These are phyloP conservation scores for Rhodotorula mucilaginosa DNA, from an alignment of 1,284 basidiomycete genomes.

Conservation along the genomic window DNA sequence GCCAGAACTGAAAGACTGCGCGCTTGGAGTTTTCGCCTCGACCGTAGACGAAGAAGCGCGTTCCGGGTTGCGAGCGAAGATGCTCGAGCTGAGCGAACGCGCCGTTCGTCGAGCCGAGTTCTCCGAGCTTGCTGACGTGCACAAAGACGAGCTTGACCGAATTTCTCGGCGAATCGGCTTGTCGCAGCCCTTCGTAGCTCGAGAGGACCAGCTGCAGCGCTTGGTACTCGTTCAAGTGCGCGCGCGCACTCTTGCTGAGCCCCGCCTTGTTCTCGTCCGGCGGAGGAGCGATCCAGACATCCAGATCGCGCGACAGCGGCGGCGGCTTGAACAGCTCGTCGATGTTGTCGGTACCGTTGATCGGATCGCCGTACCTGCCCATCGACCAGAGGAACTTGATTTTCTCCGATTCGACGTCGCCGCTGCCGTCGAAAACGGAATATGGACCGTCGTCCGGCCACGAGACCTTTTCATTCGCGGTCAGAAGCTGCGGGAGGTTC, in stretches of 20 bases:
- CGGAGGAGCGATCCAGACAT: conserved; percentile 8
- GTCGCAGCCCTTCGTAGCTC: conserved; percentile 45
- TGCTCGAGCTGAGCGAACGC: conserved; percentile 27
- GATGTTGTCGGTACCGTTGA: conserved; percentile 14
- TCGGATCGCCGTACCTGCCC: background rate
- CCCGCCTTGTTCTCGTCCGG: conserved; percentile 19
- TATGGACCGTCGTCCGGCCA: background rate
- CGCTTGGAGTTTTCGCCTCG: conserved; percentile 1
- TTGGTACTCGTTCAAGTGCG: conserved; percentile 43
- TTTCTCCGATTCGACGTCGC: background rate
- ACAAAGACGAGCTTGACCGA: conserved; percentile 45
- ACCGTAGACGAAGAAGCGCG: conserved; percentile 22
- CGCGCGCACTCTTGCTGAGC: conserved; percentile 36
- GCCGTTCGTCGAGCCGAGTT: conserved; percentile 24
- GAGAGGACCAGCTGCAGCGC: conserved; percentile 47
- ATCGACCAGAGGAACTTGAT: conserved; percentile 16
- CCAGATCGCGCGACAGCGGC: no score
- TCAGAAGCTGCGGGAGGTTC: background rate
- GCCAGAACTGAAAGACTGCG: conserved; percentile 13
- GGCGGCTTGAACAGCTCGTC: conserved; percentile 9
- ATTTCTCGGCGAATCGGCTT: conserved; percentile 41
- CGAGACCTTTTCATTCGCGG: background rate
- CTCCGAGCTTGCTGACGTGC: conserved; percentile 41
- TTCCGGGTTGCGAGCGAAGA: background rate
- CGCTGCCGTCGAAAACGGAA: background rate